These are phyloP conservation scores for Xylaria curta DNA, from an alignment of 495 filamentous ascomycete genomes.

Conservation along the genomic window DNA sequence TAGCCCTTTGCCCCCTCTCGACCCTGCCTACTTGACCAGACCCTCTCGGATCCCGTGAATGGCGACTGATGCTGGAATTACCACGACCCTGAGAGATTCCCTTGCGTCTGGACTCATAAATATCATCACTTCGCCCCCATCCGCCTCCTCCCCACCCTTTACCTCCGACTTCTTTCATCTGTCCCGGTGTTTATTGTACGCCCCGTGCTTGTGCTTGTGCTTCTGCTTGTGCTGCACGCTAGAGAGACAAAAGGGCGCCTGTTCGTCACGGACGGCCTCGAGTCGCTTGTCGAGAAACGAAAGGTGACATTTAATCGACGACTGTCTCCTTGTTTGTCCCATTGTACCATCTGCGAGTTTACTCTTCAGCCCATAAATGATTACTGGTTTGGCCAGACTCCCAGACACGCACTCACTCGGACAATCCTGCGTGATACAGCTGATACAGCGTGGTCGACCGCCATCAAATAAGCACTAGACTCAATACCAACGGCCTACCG, in stretches of 20 bases:
- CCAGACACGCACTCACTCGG: slow-evolving; percentile 11
- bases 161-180: slow-evolving; percentile 18
- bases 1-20: not conserved
- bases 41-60: slow-evolving; percentile 24
- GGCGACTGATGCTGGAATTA: slow-evolving; percentile 20
- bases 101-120: slow-evolving; percentile 10
- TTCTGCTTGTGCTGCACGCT: not conserved
- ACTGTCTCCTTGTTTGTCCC: not conserved
- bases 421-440: not conserved
- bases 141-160: not conserved
- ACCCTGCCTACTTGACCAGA: not conserved
- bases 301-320: slow-evolving; percentile 11
- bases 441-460: slow-evolving; percentile 7
- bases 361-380: not conserved
- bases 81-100: slow-evolving; percentile 14
- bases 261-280: slow-evolving; percentile 4
- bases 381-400: not conserved
- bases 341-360: not conserved
- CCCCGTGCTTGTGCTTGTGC: not conserved
- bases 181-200: slow-evolving; percentile 5
- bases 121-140: not conserved
- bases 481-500: slow-evolving; percentile 9
- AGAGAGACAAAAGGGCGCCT: not conserved
- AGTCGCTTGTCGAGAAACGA: not conserved
- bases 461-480: slow-evolving; percentile 22